A percentile compares a stretch with the other conserved stretches of the same genome.
phyloP scores from a whole-genome alignment of 1,284 basidiomycete genomes.

The Anthracocystis setariae region DNA sequence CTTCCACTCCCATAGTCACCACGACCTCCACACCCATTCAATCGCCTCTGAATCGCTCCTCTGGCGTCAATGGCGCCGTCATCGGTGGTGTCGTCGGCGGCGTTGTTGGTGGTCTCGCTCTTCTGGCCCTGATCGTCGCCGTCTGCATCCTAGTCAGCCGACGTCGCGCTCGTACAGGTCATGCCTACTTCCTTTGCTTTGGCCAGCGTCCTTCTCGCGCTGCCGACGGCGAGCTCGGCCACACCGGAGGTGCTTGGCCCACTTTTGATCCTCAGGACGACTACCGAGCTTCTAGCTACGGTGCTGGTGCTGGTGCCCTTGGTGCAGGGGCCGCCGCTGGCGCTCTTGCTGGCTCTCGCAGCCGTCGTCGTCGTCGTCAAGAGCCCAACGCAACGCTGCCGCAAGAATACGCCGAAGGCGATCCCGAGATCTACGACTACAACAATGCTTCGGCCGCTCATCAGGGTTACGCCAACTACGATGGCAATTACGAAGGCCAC shows the following conservation, averaged over 20 bases:
- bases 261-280: slow-evolving; percentile 54
- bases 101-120: slow-evolving; percentile 53
- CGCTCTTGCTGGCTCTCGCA: slow-evolving; percentile 21
- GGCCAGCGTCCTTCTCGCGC: slow-evolving; percentile 42
- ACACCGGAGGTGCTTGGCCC: slow-evolving; percentile 53
- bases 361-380: slow-evolving; percentile 21
- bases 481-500: slow-evolving; percentile 3
- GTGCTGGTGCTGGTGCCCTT: slow-evolving; percentile 21
- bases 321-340: slow-evolving; percentile 13
- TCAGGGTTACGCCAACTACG: slow-evolving; percentile 25
- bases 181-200: slow-evolving; percentile 59
- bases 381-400: slow-evolving; percentile 48
- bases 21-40: slow-evolving; percentile 21
- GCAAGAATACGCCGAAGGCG: slow-evolving; percentile 41
- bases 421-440: slow-evolving; percentile 45
- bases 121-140: slow-evolving; percentile 46
- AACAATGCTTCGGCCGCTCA: slow-evolving; percentile 22
- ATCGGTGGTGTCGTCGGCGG: slow-evolving; percentile 62
- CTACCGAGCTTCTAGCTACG: slow-evolving; percentile 15
- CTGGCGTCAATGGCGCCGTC: slow-evolving; percentile 49
- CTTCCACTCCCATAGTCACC: slow-evolving; percentile 38
- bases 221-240: slow-evolving; percentile 28
- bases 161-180: slow-evolving; percentile 51
- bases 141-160: slow-evolving; percentile 38
- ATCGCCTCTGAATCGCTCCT: slow-evolving; percentile 21